Percentiles rank a stretch among this genome's conserved stretches.
These are phyloP conservation scores for Penicillium subrubescens DNA, from an alignment of 495 filamentous ascomycete species.

Conservation along the genomic window DNA sequence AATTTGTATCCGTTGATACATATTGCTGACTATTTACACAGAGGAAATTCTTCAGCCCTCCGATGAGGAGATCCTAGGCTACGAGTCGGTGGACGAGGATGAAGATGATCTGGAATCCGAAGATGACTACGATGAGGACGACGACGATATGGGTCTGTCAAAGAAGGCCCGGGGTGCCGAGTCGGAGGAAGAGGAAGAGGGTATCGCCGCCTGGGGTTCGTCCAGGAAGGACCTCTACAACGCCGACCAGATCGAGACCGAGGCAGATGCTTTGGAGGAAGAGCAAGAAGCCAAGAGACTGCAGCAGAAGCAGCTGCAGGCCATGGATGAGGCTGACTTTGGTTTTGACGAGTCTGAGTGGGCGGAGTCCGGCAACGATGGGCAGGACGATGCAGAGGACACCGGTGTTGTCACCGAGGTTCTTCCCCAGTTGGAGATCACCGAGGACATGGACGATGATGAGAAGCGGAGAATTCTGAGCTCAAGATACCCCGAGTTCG, in stretches of 20 bases:
- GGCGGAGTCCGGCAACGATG: slow-evolving; percentile 53
- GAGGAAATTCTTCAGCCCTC: slow-evolving; percentile 66
- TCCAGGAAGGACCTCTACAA: slow-evolving; percentile 91
- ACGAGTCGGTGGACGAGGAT: slow-evolving; percentile 54
- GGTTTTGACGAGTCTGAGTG: slow-evolving; percentile 89
- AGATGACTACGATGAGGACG: slow-evolving; percentile 42
- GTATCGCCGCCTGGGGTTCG: slow-evolving; percentile 80
- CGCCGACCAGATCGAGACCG: slow-evolving; percentile 85
- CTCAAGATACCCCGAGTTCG: slow-evolving; percentile 87
- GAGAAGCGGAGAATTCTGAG: slow-evolving; percentile 78
- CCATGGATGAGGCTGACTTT: slow-evolving; percentile 88
- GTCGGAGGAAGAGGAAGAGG: slow-evolving; percentile 65
- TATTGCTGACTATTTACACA: slow-evolving; percentile 31
- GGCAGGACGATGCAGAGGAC: slow-evolving; percentile 39
- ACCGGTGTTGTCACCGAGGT: slow-evolving; percentile 73
- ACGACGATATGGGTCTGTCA: slow-evolving; percentile 32
- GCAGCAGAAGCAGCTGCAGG: slow-evolving; percentile 84
- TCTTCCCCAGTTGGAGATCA: slow-evolving; percentile 78
- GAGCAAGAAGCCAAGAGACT: slow-evolving; percentile 84
- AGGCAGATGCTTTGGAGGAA: slow-evolving; percentile 88
- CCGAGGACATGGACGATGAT: slow-evolving; percentile 72
- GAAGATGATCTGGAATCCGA: slow-evolving; percentile 57
- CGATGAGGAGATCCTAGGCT: slow-evolving; percentile 86
- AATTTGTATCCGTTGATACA: neutral
- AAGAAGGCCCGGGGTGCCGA: slow-evolving; percentile 28